These are phyloP conservation scores for Tolypocladium sp. DNA, from an alignment of 2,329 filamentous ascomycete genomes.

Conservation along the genomic window DNA sequence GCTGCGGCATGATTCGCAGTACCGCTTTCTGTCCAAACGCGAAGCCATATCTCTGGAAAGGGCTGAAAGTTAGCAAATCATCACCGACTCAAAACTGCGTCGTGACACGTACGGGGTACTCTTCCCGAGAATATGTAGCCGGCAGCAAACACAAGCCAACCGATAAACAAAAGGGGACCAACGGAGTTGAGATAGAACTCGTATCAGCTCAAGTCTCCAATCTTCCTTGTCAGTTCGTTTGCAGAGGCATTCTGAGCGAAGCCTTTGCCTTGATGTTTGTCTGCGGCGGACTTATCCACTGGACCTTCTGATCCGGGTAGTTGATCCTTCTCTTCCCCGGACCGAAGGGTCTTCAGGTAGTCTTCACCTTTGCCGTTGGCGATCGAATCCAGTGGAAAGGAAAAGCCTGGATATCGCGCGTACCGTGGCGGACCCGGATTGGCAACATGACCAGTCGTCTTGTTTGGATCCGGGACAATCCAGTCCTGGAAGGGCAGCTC, in stretches of 20 bases:
- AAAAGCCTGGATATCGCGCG: too few species aligned
- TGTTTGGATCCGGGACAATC: too few species aligned
- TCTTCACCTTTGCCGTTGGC: too few species aligned
- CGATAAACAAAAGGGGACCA: not conserved
- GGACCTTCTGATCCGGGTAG: too few species aligned
- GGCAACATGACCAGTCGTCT: too few species aligned
- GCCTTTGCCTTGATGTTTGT: not conserved
- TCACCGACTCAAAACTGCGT: not conserved
- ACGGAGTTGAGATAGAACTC: conserved; percentile 3
- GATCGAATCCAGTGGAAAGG: too few species aligned
- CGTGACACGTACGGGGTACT: not conserved
- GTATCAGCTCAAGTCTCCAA: conserved; percentile 2
- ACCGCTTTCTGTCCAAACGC: conserved; percentile 1
- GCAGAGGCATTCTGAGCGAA: not conserved
- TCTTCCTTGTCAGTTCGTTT: not conserved
- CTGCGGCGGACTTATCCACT: too few species aligned
- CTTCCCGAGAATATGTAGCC: not conserved
- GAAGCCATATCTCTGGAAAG: conserved; percentile 2
- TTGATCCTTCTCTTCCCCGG: too few species aligned
- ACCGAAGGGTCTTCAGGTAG: too few species aligned
- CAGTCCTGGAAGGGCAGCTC: too few species aligned
- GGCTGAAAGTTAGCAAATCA: not conserved
- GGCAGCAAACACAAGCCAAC: conserved; percentile 1
- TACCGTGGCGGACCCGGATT: too few species aligned
- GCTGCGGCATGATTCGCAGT: not conserved